Evolutionary conservation across 164 flowering plant species (phyloP).

Genomic region (Nymphaea colorata): DNA sequence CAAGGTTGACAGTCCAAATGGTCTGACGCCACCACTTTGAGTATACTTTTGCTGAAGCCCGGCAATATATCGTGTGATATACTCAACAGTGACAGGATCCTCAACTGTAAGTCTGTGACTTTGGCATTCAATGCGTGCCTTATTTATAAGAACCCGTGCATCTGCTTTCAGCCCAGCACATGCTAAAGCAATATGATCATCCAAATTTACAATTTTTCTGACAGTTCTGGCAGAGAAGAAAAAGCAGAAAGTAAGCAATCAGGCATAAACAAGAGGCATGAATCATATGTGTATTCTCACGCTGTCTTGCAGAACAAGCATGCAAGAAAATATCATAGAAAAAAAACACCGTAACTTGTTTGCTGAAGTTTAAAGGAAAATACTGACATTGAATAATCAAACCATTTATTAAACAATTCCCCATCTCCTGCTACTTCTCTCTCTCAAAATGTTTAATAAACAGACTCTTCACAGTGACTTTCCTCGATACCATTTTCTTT

Average conservation of each 20-base stretch:
- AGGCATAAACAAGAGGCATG: neutral
- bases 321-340: no score
- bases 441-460: no score
- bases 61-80: constrained; percentile 91
- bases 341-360: no score
- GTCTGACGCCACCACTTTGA: constrained; percentile 98
- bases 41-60: constrained; percentile 98
- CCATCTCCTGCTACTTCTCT: no score
- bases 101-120: constrained; percentile 94
- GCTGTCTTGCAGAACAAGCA: no score
- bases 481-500: no score
- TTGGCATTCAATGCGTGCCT: constrained; percentile 89
- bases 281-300: no score
- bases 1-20: constrained; percentile 93
- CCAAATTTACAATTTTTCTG: constrained; percentile 82
- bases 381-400: no score
- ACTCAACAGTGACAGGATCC: constrained; percentile 96
- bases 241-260: neutral
- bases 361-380: no score
- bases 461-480: no score
- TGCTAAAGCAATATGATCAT: constrained; percentile 85
- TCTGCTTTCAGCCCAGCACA: constrained; percentile 99
- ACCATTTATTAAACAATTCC: no score
- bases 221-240: constrained; percentile 42
- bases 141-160: constrained; percentile 90